A percentile compares a stretch with the other conserved stretches of the same genome.
phyloP scores from a whole-genome alignment of 345 rosid genomes.

The Moricandia moricandioides region DNA sequence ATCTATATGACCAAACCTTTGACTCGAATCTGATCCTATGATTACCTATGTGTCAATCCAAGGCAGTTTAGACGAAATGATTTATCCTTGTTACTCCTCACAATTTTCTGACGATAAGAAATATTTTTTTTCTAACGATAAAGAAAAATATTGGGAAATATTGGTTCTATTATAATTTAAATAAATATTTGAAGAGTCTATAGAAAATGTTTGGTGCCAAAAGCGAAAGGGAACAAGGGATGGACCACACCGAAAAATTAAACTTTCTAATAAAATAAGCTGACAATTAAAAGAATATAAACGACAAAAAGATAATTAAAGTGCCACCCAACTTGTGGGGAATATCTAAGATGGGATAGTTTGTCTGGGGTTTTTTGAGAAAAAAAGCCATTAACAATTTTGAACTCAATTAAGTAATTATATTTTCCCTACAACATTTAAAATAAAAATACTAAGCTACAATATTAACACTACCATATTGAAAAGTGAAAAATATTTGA shows the following conservation, averaged over 20 bases:
- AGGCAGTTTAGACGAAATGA: conserved; percentile 9
- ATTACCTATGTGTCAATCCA: conserved; percentile 33
- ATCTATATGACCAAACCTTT: conserved; percentile 51
- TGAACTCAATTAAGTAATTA: not conserved
- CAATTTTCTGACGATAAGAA: not conserved
- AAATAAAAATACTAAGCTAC: not conserved
- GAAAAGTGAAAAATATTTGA: not conserved
- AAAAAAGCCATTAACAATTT: not conserved
- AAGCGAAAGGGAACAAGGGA: conserved; percentile 47
- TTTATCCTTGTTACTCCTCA: conserved; percentile 26
- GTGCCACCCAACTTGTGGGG: conserved; percentile 71
- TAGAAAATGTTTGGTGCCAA: conserved; percentile 43
- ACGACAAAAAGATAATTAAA: conserved; percentile 39
- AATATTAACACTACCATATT: not conserved
- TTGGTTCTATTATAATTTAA: conserved; percentile 6
- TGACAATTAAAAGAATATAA: conserved; percentile 42
- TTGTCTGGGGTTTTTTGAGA: conserved; percentile 10
- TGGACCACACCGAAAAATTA: conserved; percentile 53
- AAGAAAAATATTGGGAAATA: conserved; percentile 8
- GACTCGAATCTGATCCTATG: conserved; percentile 40
- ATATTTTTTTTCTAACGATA: not conserved
- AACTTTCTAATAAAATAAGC: conserved; percentile 25
- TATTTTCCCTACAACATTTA: not conserved
- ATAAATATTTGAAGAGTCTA: conserved; percentile 38
- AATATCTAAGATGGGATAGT: conserved; percentile 54